A percentile compares a stretch with the other conserved stretches of the same genome.
Conservation (phyloP, 2,329 filamentous ascomycete species). For the Colletotrichum sp. region DNA sequence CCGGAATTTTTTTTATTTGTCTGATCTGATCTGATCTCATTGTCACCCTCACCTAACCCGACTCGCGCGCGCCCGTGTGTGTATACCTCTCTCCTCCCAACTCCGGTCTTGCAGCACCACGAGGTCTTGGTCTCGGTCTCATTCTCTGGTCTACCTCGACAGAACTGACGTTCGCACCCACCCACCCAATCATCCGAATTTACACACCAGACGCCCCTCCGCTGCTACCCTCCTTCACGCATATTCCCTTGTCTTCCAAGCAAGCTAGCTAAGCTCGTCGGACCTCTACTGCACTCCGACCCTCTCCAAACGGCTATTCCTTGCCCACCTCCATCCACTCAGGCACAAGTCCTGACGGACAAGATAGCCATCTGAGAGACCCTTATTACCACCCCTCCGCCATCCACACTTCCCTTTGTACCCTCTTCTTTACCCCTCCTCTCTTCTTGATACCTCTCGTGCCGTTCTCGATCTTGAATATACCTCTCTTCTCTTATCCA, state of each 20-base stretch:
- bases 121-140: background rate
- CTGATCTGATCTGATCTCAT: background rate
- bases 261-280: constrained; percentile 4
- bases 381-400: constrained; percentile 16
- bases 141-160: background rate
- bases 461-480: background rate
- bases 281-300: constrained; percentile 4
- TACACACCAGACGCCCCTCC: constrained; percentile 9
- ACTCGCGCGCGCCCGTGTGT: background rate
- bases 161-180: constrained; percentile 2
- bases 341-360: background rate
- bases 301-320: constrained; percentile 12
- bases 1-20: background rate
- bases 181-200: constrained; percentile 17
- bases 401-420: background rate
- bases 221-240: constrained; percentile 11
- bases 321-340: constrained; percentile 1
- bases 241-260: constrained; percentile 9
- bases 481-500: background rate
- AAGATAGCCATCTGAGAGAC: background rate
- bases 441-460: background rate
- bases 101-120: background rate
- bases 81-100: background rate
- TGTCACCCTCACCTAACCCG: background rate
- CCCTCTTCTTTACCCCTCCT: background rate